Percentiles rank a stretch among this genome's conserved stretches.
phyloP scores from a whole-genome alignment of 208 protist genomes.

The Phytomonas francai region DNA sequence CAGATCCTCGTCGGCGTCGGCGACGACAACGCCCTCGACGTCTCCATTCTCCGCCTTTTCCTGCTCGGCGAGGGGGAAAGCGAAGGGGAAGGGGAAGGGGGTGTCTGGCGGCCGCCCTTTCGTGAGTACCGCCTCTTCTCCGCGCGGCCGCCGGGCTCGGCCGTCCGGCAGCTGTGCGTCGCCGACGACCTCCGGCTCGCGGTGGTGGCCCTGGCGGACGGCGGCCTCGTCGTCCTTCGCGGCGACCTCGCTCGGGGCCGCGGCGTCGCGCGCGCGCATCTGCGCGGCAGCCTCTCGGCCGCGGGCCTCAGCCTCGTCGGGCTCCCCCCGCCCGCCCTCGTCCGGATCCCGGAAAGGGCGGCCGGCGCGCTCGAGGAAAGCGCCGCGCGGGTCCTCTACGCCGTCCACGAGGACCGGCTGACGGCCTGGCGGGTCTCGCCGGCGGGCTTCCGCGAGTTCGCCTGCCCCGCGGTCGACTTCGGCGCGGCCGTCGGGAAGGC shows the following conservation, averaged over 20 bases:
- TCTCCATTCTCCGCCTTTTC: too few relatives aligned
- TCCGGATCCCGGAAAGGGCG: slow-evolving; percentile 8
- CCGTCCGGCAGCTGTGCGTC: too few relatives aligned
- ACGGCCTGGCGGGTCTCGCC: slow-evolving; percentile 40
- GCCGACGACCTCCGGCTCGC: slow-evolving; percentile 17
- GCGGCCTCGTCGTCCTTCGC: slow-evolving; percentile 63
- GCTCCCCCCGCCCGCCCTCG: slow-evolving; percentile 11
- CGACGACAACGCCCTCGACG: slow-evolving; percentile 13
- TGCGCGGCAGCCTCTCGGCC: slow-evolving; percentile 25
- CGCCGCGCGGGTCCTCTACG: slow-evolving; percentile 34
- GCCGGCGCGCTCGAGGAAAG: background rate
- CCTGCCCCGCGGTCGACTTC: slow-evolving; percentile 26
- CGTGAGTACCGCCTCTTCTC: slow-evolving; percentile 37
- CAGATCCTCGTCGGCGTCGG: slow-evolving; percentile 1
- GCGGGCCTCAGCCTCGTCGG: slow-evolving; percentile 39
- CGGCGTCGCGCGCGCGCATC: slow-evolving; percentile 17
- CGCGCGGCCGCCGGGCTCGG: too few relatives aligned
- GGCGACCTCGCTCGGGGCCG: slow-evolving; percentile 43
- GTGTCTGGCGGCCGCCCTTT: slow-evolving; percentile 29
- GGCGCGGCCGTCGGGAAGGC: slow-evolving; percentile 19
- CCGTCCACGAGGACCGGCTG: slow-evolving; percentile 40
- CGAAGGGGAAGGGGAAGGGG: too few relatives aligned
- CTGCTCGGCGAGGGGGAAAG: too few relatives aligned
- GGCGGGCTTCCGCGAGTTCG: slow-evolving; percentile 29
- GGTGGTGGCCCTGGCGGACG: slow-evolving; percentile 78